phyloP scores from a whole-genome alignment of 805 yeast genomes.

The Priceomyces fermenticarens region DNA sequence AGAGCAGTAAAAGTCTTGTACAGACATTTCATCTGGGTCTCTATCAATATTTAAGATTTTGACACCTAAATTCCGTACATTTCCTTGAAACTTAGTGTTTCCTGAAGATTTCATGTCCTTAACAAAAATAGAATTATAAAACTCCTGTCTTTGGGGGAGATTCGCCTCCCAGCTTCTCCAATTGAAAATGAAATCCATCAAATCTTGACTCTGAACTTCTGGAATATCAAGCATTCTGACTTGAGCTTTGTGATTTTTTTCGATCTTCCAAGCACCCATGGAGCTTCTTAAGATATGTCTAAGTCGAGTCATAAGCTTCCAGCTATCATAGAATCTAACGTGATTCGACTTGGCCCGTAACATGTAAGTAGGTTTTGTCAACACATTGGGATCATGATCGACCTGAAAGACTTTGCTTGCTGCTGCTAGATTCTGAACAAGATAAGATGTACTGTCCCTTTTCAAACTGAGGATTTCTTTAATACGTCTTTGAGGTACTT shows the following conservation, averaged over 20 bases:
- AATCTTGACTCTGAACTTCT: conserved; percentile 49
- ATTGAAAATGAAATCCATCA: conserved; percentile 55
- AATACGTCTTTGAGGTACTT: background rate
- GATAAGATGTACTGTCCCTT: conserved; percentile 24
- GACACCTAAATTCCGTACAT: background rate
- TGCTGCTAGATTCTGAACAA: conserved; percentile 38
- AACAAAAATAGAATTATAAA: conserved; percentile 15
- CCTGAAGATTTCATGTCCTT: background rate
- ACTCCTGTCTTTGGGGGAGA: conserved; percentile 14
- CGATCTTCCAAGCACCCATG: conserved; percentile 50
- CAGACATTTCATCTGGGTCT: conserved; percentile 14
- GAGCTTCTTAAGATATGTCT: conserved; percentile 66
- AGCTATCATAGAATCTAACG: conserved; percentile 75
- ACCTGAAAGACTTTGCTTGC: conserved; percentile 45
- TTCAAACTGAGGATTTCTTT: conserved; percentile 9
- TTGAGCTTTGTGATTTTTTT: conserved; percentile 28
- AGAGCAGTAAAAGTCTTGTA: conserved; percentile 9
- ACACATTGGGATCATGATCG: conserved; percentile 82
- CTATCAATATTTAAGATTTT: background rate
- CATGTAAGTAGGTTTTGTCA: conserved; percentile 84
- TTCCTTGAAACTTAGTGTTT: background rate
- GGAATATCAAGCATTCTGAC: conserved; percentile 44
- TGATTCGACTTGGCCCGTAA: conserved; percentile 70
- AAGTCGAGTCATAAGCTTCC: conserved; percentile 80
- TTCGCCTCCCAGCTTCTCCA: conserved; percentile 95